Base-by-base conservation (phyloP, 495 filamentous ascomycete species). In the Neurospora pannonica region DNA sequence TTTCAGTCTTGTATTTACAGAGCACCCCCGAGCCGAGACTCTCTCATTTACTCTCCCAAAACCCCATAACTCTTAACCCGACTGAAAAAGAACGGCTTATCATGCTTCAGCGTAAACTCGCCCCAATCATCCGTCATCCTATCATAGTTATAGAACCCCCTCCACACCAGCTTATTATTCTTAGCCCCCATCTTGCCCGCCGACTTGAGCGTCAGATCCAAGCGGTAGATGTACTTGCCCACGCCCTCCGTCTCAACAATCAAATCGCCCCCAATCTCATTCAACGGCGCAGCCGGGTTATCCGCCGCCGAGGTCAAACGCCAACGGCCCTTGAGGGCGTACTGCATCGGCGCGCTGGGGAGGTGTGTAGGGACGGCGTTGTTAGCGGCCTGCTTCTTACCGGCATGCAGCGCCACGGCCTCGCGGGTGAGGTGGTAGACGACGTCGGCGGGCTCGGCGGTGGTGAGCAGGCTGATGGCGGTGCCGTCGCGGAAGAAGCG, bases 401-500 rank as follows among this genome's bases (percentile, higher is more conserved):
- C 76, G 13, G 71, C 72, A 69, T 85, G 80, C 43, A 79, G 73
- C 2, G 70, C 71, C 5, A 82, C 70, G n/a, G 80, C 75, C 38
- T 85, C 83, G 39, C 81, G 75, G 24, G 85, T 91, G 17, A 94
- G 85, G 74, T 92, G 84, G 70, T 92, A 91, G 1, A 97, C 94
- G 15, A 98, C 92, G 37, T 97, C 94, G 36, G 88, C 83, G 0
- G 96, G 96, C 82, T 97, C 93, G 37, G 88, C 84, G 1, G 93
- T 96, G 1, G 91, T 92, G 7, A 94, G 85, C 10, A 99, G 84
- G 54, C 89, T 92, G 38, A 98, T 88, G 70, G 88, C 90, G 1
- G 92, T 90, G 34, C 96, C 96, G 82, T 98, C 92, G 28, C 94
- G 92, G 84, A 97, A 97, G 83, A 98, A 96, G 15, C 96, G 92